Conservation (phyloP, 208 protist species). For the Leishmania major region DNA sequence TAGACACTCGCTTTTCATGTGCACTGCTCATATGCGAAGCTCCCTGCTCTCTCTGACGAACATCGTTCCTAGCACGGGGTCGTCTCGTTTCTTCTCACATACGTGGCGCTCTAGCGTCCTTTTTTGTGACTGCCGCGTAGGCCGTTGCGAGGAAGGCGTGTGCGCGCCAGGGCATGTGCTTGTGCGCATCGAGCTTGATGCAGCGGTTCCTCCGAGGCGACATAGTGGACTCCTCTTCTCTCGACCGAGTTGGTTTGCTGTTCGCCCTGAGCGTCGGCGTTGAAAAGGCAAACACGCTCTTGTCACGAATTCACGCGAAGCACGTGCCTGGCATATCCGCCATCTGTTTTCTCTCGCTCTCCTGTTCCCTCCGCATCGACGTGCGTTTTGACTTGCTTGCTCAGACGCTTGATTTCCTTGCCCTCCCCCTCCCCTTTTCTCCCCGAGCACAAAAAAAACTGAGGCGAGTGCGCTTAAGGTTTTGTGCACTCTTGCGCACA, state of each 20-base stretch:
- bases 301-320: neutral
- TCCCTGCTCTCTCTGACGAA: neutral
- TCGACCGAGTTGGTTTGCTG: neutral
- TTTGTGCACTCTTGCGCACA: neutral
- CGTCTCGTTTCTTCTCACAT: neutral
- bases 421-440: too few species aligned
- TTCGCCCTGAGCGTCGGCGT: neutral
- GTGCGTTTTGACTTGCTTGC: neutral
- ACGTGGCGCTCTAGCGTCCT: neutral
- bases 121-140: neutral
- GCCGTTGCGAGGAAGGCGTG: neutral
- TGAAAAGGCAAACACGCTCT: neutral
- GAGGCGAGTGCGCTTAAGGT: neutral
- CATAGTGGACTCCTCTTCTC: neutral
- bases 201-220: neutral
- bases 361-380: neutral
- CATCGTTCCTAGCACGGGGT: neutral
- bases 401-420: neutral
- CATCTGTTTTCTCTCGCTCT: neutral
- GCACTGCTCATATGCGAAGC: neutral
- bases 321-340: neutral
- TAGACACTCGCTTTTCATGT: neutral
- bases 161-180: neutral
- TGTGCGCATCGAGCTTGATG: neutral
- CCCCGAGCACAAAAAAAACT: neutral